A percentile compares a stretch with the other conserved stretches of the same genome.
Conservation (phyloP, 106 monocot species). For the Dendrobium huoshanense region DNA sequence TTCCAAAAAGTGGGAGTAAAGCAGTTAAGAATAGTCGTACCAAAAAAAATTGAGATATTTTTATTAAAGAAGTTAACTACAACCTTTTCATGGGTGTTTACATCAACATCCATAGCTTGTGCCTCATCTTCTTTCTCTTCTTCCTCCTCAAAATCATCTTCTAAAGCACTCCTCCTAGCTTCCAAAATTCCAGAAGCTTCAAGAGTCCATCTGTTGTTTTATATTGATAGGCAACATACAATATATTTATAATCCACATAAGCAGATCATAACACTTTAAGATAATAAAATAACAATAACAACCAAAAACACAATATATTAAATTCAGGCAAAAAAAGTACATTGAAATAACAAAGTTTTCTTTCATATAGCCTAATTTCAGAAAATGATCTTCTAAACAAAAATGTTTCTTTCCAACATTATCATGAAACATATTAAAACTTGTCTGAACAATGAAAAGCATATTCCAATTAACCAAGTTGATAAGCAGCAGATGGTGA, state of each 20-base stretch:
- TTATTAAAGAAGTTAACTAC: slow-evolving; percentile 1
- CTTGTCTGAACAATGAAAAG: not conserved
- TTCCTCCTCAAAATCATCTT: slow-evolving; percentile 99
- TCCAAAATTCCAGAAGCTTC: slow-evolving; percentile 75
- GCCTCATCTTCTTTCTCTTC: slow-evolving; percentile 93
- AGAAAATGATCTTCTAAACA: not conserved
- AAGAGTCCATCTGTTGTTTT: slow-evolving; percentile 53
- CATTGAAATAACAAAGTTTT: not conserved
- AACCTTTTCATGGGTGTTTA: slow-evolving; percentile 50
- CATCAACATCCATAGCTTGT: slow-evolving; percentile 44
- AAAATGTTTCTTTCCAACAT: not conserved
- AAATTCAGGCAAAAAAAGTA: not conserved
- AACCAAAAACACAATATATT: not conserved
- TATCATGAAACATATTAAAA: not conserved
- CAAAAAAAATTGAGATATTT: not conserved
- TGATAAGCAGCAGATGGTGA: not conserved
- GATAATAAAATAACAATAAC: not conserved
- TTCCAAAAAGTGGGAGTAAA: slow-evolving; percentile 10
- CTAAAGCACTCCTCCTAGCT: slow-evolving; percentile 87
- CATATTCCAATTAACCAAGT: not conserved
- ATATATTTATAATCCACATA: not conserved
- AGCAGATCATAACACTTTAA: not conserved
- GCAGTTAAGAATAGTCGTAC: not conserved
- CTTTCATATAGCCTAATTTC: not conserved
- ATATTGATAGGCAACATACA: not conserved